Percentiles rank a stretch among this genome's conserved stretches.
Conservation (phyloP, 2,329 filamentous ascomycete genomes). For the Annulohypoxylon truncatum region DNA sequence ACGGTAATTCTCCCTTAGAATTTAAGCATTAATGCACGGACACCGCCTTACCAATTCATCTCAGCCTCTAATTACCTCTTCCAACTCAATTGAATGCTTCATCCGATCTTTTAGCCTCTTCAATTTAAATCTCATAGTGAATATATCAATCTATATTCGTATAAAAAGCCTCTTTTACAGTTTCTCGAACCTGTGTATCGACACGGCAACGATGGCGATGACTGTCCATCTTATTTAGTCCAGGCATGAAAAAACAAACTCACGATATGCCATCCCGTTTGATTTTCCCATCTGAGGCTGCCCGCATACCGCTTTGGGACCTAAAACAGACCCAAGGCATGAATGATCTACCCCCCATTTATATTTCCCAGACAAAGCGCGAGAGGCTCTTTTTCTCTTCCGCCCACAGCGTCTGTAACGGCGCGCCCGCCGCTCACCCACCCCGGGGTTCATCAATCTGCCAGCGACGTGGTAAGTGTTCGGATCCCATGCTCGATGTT, state of each 20-base stretch:
- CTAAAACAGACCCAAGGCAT: constrained; percentile 40
- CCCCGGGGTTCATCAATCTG: constrained; percentile 12
- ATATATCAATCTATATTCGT: not conserved
- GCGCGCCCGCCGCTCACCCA: too few species aligned
- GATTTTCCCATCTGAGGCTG: constrained; percentile 19
- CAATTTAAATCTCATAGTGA: not conserved
- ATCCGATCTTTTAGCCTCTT: constrained; percentile 1
- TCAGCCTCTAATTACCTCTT: not conserved
- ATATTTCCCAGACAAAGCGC: constrained; percentile 35
- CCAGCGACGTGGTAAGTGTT: not conserved
- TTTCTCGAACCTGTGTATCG: not conserved
- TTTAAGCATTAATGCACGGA: constrained; percentile 35
- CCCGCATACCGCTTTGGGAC: constrained; percentile 18
- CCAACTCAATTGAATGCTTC: not conserved
- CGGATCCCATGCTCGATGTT: not conserved
- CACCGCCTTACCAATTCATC: not conserved
- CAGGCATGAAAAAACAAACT: not conserved
- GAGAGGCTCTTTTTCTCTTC: not conserved
- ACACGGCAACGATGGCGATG: not conserved
- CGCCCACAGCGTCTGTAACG: constrained; percentile 19
- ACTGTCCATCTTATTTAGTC: not conserved
- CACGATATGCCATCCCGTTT: not conserved
- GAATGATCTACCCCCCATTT: constrained; percentile 44
- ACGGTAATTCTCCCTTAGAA: constrained; percentile 4
- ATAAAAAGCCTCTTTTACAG: not conserved